Evolutionary conservation across 305 asterid genomes (phyloP), one percentile per base, ranked within the genome.

Genomic region (Salvia sclarea): DNA sequence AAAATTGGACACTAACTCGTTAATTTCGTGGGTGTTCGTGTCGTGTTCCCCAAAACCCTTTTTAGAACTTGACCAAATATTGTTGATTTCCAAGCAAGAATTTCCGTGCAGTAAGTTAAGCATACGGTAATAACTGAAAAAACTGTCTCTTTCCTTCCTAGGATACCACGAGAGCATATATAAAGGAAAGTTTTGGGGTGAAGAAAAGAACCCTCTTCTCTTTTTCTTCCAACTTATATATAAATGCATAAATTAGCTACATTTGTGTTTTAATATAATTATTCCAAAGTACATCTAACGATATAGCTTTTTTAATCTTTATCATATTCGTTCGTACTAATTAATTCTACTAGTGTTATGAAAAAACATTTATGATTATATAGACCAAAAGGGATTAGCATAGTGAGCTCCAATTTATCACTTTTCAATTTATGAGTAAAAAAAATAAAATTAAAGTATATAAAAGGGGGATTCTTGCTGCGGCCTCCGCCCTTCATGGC

Each of bases 401-500:
- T 28, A 43, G 24, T 4, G 64, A 65, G 41, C 56, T 66, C 54
- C 74, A 78, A 16, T 66, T 66, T 53, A 66, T 49, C 68, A 67
- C 73, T 81, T 81, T 69, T 78, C 63, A 74, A n/a, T 54, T 68
- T 64, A 64, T 74, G 50, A 59, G 44, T 18, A 8, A 72, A 80
- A 81, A 80, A 75, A n/a, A n/a, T n/a, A n/a, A n/a, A n/a, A n/a
- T n/a, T n/a, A n/a, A n/a, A n/a, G 78, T 71, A 62, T 49, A 64
- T 25, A 41, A 76, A 82, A 81, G 75, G 71, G 56, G 80, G 76
- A 73, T 73, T 76, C 80, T 71, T 70, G 69, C 47, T 54, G 44
- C 78, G 66, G 40, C 75, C 55, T 40, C 85, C 85, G 75, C 70
- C 50, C 71, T 71, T 74, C 55, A 71, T 61, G 84, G 84, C 84